phyloP scores from a whole-genome alignment of 352 stramenopile genomes.

The Phytophthora sp. region DNA sequence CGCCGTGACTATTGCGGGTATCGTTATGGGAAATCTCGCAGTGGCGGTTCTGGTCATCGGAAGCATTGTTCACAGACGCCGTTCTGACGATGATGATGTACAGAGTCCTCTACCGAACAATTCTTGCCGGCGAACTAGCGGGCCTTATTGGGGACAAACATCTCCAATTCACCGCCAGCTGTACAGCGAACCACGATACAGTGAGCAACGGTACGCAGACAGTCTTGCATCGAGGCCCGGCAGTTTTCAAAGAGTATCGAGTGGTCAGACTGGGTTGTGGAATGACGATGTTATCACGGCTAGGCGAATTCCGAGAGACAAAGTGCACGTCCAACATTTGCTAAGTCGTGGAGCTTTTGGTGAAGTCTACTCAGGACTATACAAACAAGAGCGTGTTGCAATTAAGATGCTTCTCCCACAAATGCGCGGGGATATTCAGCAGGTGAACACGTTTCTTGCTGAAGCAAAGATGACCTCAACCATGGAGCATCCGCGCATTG shows the following conservation, averaged over 20 bases:
- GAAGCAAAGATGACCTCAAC: constrained; percentile 20
- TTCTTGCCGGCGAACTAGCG: background rate
- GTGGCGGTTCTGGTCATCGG: background rate
- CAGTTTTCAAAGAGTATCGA: background rate
- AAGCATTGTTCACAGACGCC: background rate
- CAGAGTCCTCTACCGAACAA: background rate
- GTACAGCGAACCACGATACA: background rate
- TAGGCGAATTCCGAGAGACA: constrained; percentile 27
- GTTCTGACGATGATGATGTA: background rate
- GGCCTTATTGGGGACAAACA: constrained; percentile 2
- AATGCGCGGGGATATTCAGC: constrained; percentile 17
- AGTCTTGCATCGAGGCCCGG: background rate
- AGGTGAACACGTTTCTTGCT: constrained; percentile 37
- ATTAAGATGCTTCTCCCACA: constrained; percentile 35
- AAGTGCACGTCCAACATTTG: constrained; percentile 24
- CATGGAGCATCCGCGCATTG: constrained; percentile 47
- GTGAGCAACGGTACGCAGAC: background rate
- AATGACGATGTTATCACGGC: constrained; percentile 33
- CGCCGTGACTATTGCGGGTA: background rate
- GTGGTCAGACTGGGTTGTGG: constrained; percentile 7
- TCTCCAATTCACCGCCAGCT: background rate
- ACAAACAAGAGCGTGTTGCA: constrained; percentile 26
- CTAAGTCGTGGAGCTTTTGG: constrained; percentile 33
- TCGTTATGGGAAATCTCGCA: background rate
- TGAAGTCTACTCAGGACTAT: constrained; percentile 41